Base-by-base conservation (phyloP, 2,329 filamentous ascomycete genomes). In the Aquanectria penicillioides region DNA sequence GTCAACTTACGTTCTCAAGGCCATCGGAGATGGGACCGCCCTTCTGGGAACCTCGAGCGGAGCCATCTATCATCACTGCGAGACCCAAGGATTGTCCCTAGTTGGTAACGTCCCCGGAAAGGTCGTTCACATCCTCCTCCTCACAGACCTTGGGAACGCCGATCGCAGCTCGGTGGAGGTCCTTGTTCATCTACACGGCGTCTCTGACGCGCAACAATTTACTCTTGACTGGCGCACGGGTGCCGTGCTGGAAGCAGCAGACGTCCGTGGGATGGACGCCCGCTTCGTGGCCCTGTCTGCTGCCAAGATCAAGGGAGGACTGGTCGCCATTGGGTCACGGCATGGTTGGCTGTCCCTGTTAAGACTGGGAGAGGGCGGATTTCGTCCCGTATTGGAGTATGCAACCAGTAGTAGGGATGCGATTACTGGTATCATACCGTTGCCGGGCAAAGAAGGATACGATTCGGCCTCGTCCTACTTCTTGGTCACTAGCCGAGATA, bases 401-500 rank as follows among this genome's bases (percentile, higher is more conserved):
- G 75, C 81, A 29, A 75, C 78, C 17, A 78, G 74, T n/a, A 77
- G 73, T 37, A 76, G 77, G 28, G 83, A 96, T 68, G 85, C 90
- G 7, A 86, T 97, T 37, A 94, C 91, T 3, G 82, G 83, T 31
- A 85, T 97, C 26, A 67, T 81, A 0, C 75, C 81, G 9, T 76
- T 86, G 1, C 77, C 78, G 0, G 61, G 67, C 10, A 64, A 67
- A 52, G 37, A 44, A 17, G 46, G 34, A 25, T 25, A 53, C n/a
- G 7, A 50, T 0, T 47, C 67, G 26, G 59, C 63, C n/a, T 51
- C 61, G 11, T 65, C 47, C 22, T 81, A 85, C 56, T 81, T 97
- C 36, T 75, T 94, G 12, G 89, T 89, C 0, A 92, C 90, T 4
- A 90, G 90, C 33, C 86, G 93, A 51, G 91, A 97, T 72, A 92